Base-by-base conservation (phyloP, 2,329 filamentous ascomycete species). In the Neofusicoccum laricinum region DNA sequence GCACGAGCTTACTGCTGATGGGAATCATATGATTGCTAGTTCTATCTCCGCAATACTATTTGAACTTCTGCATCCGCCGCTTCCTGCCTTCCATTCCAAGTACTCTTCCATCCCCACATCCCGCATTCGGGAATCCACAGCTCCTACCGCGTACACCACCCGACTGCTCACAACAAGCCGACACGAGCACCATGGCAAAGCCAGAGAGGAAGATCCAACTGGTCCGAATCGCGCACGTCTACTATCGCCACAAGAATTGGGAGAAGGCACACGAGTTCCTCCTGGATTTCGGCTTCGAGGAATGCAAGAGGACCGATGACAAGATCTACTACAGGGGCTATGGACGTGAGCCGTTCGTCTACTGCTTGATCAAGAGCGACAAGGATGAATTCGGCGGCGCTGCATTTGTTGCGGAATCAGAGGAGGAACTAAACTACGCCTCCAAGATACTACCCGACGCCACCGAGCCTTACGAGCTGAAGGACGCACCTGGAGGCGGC, bases 301-400 rank as follows among this genome's bases (percentile, higher is more conserved):
- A 65, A 61, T 30, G 62, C 62, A 21, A 51, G 17, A n/a, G 64
- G 62, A 59, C 53, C 10, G 17, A 48, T 46, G 41, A 64, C 61
- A 80, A 76, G 64, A 82, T 84, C 32, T 88, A 83, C 73, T 86
- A 82, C 69, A 80, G 84, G 25, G 86, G 86, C 21, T 87, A 86
- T 69, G 85, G 86, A n/a, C 75, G 73, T 4, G 84, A 87, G 67
- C 84, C 85, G 1, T 86, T 83, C 70, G 74, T 85, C 3, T 76
- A 87, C 30, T 84, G 79, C 84, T 57, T 76, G 77, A 64, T 77
- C 76, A 62, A 77, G 80, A 4, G 70, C 74, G 55, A 73, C 79
- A 72, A 71, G 8, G 59, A 81, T 65, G 76, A 77, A 48, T 88
- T 87, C 69, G 79, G 79, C 10, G 86, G 86, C 8, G 78, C 80